These are phyloP conservation scores for Aspergillus brunneoviolaceus DNA, from an alignment of 2,329 filamentous ascomycete genomes.

Conservation along the genomic window DNA sequence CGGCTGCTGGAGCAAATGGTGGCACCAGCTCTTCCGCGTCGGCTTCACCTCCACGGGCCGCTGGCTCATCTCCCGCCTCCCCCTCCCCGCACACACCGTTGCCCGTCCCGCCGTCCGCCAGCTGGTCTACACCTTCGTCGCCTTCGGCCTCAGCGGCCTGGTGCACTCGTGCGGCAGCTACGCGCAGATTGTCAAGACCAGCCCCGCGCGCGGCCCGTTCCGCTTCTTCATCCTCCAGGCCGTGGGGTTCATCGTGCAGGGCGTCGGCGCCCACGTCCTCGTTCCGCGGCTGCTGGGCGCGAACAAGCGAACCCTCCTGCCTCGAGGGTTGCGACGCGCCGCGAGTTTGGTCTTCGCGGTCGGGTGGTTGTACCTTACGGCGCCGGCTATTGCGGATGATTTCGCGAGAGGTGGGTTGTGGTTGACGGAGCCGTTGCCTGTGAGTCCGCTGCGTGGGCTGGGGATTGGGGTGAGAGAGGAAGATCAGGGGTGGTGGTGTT, in stretches of 20 bases:
- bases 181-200: conserved; percentile 62
- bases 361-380: conserved; percentile 68
- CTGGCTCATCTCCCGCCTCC: conserved; percentile 36
- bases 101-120: conserved; percentile 21
- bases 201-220: conserved; percentile 53
- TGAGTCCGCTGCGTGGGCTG: conserved; percentile 67
- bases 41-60: conserved; percentile 45
- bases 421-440: conserved; percentile 77
- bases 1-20: conserved; percentile 82
- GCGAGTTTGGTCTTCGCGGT: conserved; percentile 64
- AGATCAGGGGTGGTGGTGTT: conserved; percentile 67
- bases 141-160: conserved; percentile 37
- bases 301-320: neutral
- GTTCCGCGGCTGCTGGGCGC: conserved; percentile 34
- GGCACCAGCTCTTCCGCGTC: conserved; percentile 87
- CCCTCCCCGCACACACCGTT: conserved; percentile 22
- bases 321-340: conserved; percentile 52
- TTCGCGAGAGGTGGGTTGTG: conserved; percentile 72
- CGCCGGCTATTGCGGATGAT: conserved; percentile 69
- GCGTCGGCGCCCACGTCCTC: neutral
- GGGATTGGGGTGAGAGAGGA: conserved; percentile 64
- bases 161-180: conserved; percentile 71
- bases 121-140: conserved; percentile 26
- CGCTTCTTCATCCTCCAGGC: conserved; percentile 73
- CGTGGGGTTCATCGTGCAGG: conserved; percentile 64